Base-by-base conservation (phyloP, 352 stramenopile species). In the Pythium apleroticum region DNA sequence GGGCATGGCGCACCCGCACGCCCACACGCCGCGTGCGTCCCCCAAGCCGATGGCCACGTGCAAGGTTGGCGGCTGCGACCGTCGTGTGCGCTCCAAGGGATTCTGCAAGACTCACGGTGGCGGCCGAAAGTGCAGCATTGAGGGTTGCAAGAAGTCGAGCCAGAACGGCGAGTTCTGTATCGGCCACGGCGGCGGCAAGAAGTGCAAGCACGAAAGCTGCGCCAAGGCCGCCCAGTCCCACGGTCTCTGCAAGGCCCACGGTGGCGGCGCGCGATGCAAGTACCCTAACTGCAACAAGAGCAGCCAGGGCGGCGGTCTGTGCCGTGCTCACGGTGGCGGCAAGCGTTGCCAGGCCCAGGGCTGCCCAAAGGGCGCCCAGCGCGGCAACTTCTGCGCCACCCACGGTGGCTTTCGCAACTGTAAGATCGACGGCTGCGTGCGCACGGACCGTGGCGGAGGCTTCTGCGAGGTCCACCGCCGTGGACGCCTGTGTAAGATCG, bases 111-210 rank as follows among this genome's bases (percentile, higher is more conserved):
- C 84, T 9, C 87, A 92, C 74, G 81, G 86, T 15, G 86, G 87
- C 19, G 84, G 85, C 19, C 84, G 84, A 55, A 93, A 93, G 67
- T 92, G 86, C 71, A 89, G 77, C 60, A 93, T 93, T 46, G 81
- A 90, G 24, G 87, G 87, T 25, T 96, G 86, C 74, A 90, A 90
- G 60, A 95, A 95, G 73, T 90, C 80, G 65, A 90, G 80, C 59
- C 86, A 95, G 71, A 92, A 92, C 71, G 84, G 86, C 30, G 84
- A 93, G 67, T 93, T 92, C 41, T 96, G 87, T 72, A 96, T 94
- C 28, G 86, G 83, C 56, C 87, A 96, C 71, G 87, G 87, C 48
- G 87, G 87, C 28, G 87, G 87, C 62, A 93, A 93, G 70, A 93
- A 94, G 68, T 95, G 87, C 73, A 93, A 92, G 68, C 75, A 93